Conservation (phyloP, 345 rosid species). For the Pistacia integerrima region DNA sequence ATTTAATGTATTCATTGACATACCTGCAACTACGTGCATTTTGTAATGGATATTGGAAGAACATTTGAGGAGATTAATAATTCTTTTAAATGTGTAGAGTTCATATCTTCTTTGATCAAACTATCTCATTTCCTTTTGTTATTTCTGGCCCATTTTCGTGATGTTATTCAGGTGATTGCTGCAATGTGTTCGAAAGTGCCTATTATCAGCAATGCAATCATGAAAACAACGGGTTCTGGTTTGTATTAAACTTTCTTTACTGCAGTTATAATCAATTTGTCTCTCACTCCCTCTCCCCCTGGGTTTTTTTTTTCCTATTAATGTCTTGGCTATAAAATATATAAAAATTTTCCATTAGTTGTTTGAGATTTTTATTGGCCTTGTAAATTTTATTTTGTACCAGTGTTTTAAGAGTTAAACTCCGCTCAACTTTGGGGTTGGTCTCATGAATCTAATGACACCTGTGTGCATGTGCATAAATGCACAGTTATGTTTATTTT, state of each 20-base stretch:
- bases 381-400: not conserved
- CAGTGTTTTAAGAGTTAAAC: no score
- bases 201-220: conserved; percentile 75
- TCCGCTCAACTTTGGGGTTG: no score
- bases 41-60: not conserved
- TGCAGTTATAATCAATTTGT: conserved; percentile 1
- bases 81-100: not conserved
- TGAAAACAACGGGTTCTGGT: conserved; percentile 82
- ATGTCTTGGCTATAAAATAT: not conserved
- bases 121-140: not conserved
- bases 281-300: not conserved
- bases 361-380: not conserved
- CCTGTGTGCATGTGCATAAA: no score
- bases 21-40: no score
- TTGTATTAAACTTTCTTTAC: conserved; percentile 22
- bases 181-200: conserved; percentile 97
- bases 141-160: not conserved
- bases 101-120: not conserved
- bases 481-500: not conserved
- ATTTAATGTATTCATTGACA: not conserved
- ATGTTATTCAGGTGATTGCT: conserved; percentile 74
- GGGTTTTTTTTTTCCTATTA: not conserved
- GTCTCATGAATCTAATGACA: no score
- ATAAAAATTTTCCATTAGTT: not conserved
- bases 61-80: not conserved